These are phyloP conservation scores for Ophiocordyceps camponoti-leonardi DNA, from an alignment of 2,329 filamentous ascomycete species.

Conservation along the genomic window DNA sequence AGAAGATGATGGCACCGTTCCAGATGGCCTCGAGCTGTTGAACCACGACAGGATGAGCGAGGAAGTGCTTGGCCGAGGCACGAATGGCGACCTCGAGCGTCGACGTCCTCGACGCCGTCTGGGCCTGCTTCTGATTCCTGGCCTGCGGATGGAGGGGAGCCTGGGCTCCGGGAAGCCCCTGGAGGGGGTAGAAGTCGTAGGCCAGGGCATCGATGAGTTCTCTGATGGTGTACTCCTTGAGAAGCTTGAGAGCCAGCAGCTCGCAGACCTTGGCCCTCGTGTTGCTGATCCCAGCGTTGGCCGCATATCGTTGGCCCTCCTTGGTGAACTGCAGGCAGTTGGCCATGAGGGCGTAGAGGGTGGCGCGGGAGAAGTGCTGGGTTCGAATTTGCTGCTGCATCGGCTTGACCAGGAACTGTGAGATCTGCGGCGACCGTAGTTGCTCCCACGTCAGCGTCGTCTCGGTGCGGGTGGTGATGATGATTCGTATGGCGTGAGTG, in stretches of 20 bases:
- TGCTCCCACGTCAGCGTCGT: slow-evolving; percentile 92
- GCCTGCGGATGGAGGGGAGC: slow-evolving; percentile 14
- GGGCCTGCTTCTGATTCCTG: slow-evolving; percentile 24
- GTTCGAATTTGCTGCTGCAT: slow-evolving; percentile 79
- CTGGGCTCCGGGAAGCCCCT: slow-evolving; percentile 46
- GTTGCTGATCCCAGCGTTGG: slow-evolving; percentile 66
- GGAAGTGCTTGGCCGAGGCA: slow-evolving; percentile 79
- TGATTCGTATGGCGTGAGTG: slow-evolving; percentile 74
- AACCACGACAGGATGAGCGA: slow-evolving; percentile 80
- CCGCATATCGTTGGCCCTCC: slow-evolving; percentile 66
- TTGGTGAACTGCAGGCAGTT: slow-evolving; percentile 90
- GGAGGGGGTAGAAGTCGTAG: slow-evolving; percentile 87
- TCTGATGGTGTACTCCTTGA: slow-evolving; percentile 77
- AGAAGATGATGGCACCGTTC: slow-evolving; percentile 90
- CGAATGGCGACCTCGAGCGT: slow-evolving; percentile 87
- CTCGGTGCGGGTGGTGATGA: slow-evolving; percentile 74
- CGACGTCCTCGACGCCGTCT: slow-evolving; percentile 60
- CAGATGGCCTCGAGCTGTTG: slow-evolving; percentile 95
- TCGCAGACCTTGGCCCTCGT: slow-evolving; percentile 83
- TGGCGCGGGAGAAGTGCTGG: slow-evolving; percentile 71
- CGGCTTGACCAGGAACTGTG: slow-evolving; percentile 87
- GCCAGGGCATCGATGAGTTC: slow-evolving; percentile 88
- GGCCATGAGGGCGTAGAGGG: slow-evolving; percentile 77
- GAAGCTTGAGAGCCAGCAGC: slow-evolving; percentile 70
- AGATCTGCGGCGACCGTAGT: slow-evolving; percentile 85